Evolutionary conservation across 2,329 filamentous ascomycete species (phyloP).

Genomic region (Ascochyta koolunga): DNA sequence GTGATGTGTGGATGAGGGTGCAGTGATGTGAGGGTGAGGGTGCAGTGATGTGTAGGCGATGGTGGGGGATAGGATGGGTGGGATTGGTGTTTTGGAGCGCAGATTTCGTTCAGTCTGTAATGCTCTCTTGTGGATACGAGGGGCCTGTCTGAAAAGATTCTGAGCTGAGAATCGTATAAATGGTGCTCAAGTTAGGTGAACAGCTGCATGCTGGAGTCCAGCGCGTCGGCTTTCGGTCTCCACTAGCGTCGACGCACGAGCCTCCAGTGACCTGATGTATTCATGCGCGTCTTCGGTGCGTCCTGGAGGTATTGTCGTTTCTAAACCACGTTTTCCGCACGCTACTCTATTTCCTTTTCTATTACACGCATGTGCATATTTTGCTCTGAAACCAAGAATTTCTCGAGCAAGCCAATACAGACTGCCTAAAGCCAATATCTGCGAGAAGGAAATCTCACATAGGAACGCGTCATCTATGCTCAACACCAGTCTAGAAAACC

Average conservation of each 20-base stretch:
- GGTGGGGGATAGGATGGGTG: not conserved
- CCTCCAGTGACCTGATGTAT: not conserved
- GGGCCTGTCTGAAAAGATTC: not conserved
- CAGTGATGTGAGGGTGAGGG: not conserved
- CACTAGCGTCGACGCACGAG: slow-evolving; percentile 1
- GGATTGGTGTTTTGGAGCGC: not conserved
- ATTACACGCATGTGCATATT: no score
- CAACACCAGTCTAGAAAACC: no score
- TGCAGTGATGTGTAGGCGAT: not conserved
- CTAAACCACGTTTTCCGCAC: no score
- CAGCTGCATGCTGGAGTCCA: slow-evolving; percentile 1
- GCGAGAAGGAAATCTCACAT: no score
- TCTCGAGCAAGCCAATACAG: no score
- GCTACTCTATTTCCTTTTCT: no score
- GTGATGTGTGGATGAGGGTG: not conserved
- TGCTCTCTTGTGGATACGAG: not conserved
- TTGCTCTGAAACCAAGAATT: no score
- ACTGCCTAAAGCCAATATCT: no score
- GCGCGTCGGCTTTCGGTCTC: slow-evolving; percentile 20
- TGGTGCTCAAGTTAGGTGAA: not conserved
- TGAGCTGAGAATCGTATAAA: no score
- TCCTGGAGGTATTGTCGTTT: no score
- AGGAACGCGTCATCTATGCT: no score
- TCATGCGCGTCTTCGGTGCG: not conserved
- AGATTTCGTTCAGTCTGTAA: not conserved